Base-by-base conservation (phyloP, 176 grass and related monocot species). In the Hordeum marinum region DNA sequence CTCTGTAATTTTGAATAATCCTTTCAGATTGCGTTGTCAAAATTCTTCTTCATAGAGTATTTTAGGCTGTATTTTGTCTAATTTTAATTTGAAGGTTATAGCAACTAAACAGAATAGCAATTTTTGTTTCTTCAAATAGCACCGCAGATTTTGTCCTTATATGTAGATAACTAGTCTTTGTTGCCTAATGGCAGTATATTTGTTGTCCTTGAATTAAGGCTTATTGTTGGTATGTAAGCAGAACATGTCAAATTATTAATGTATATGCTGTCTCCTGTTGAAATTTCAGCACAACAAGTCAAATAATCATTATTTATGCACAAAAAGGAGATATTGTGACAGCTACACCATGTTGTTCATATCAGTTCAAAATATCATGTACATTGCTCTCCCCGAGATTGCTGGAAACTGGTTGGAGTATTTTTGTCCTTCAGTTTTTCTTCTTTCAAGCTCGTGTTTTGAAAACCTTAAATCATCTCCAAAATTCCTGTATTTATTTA, bases 1-100 rank as follows among this genome's bases (percentile, higher is more conserved):
- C 20, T 68, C 63, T 82, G 15, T 82, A 54, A 68, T 70, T 37
- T 71, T 59, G 32, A 71, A 27, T 27, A 58, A 59, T 72, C 70
- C 6, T 3, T 82, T 41, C 32, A 77, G 11, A 41, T 26, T 7
- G 4, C 31, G 24, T 31, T 82, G 48, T 71, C 14, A 59, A 82
- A 82, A 57, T 55, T 81, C 35, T 55, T 63, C 36, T 76, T 35
- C 34, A 55, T 55, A 57, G 14, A 77, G 64, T 58, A 25, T 60
- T 25, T 11, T 17, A 27, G 36, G 37, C 14, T 63, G 55, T 42
- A 41, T 63, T 4, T 8, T 29, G 39, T 15, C 52, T 58, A 39
- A 71, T 76, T 36, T 32, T 52, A 63, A 9, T 9, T 52, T 48
- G 21, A 52, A 50, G 40, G 12, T 76, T 27, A 77, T 4, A 39